A percentile compares a stretch with the other conserved stretches of the same genome.
Evolutionary conservation across 257 asterid genomes (phyloP).

Genomic region (Rauvolfia tetraphylla): DNA sequence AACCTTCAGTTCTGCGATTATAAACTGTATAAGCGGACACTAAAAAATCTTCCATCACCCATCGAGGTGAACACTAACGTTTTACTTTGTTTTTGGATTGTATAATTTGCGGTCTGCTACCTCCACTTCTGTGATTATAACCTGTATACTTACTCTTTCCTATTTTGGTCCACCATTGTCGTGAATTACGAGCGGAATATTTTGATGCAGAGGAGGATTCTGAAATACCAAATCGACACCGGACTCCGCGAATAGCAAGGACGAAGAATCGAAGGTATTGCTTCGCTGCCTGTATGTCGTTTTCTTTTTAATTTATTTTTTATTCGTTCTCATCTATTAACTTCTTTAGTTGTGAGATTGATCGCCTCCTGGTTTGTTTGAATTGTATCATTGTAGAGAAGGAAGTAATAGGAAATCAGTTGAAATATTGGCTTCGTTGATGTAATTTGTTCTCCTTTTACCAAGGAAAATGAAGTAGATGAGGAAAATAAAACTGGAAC

Average conservation of each 20-base stretch:
- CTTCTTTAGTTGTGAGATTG: neutral
- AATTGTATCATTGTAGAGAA: neutral
- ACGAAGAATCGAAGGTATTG: constrained; percentile 53
- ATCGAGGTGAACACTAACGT: constrained; percentile 39
- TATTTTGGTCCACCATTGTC: constrained; percentile 8
- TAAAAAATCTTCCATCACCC: too few species aligned
- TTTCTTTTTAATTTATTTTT: neutral
- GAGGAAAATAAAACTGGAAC: neutral
- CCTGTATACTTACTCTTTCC: constrained; percentile 7
- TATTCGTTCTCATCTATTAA: constrained; percentile 1
- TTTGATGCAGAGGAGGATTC: constrained; percentile 45
- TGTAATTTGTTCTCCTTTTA: neutral
- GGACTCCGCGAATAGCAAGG: constrained; percentile 40
- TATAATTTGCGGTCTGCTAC: neutral
- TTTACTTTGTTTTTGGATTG: constrained; percentile 28
- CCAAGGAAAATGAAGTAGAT: neutral
- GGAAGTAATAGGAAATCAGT: neutral
- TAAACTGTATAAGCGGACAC: too few species aligned
- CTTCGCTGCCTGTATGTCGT: constrained; percentile 10
- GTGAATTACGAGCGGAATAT: constrained; percentile 15
- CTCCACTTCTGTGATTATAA: neutral
- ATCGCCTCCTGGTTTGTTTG: neutral
- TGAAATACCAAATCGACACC: constrained; percentile 42
- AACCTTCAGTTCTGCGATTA: too few species aligned
- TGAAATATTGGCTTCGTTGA: neutral